These are phyloP conservation scores for Orbilia brochopaga DNA, from an alignment of 2,329 filamentous ascomycete genomes.

Conservation along the genomic window DNA sequence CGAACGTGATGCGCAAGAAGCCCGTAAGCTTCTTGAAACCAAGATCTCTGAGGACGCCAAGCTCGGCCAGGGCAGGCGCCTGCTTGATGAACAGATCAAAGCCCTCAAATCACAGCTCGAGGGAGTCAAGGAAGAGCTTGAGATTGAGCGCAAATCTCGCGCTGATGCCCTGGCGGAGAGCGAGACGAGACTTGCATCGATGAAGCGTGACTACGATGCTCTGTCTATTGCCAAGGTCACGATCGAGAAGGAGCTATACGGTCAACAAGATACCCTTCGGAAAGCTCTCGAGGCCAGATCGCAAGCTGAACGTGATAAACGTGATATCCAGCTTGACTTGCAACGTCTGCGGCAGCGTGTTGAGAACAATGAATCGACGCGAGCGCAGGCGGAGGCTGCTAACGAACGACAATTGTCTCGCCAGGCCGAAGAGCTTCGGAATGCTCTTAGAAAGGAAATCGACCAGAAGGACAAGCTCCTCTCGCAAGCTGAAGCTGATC, in stretches of 20 bases:
- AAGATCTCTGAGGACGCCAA: conserved; percentile 89
- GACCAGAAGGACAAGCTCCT: conserved; percentile 78
- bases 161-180: conserved; percentile 90
- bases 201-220: conserved; percentile 83
- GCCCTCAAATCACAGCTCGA: conserved; percentile 86
- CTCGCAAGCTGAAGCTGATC: conserved; percentile 79
- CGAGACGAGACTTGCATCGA: conserved; percentile 81
- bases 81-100: conserved; percentile 84
- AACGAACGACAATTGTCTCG: conserved; percentile 80
- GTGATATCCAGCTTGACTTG: conserved; percentile 85
- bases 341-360: conserved; percentile 82
- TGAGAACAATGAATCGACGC: conserved; percentile 81
- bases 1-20: conserved; percentile 85
- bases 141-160: conserved; percentile 86
- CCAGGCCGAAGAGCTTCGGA: conserved; percentile 79
- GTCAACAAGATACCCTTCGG: conserved; percentile 87
- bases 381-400: conserved; percentile 78
- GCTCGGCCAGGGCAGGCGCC: conserved; percentile 77
- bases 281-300: conserved; percentile 81
- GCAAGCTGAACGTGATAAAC: conserved; percentile 82
- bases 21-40: conserved; percentile 82
- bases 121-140: conserved; percentile 83
- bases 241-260: conserved; percentile 96
- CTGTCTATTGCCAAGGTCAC: conserved; percentile 95
- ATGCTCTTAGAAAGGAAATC: conserved; percentile 77